A percentile compares a stretch with the other conserved stretches of the same genome.
Evolutionary conservation across 768 basidiomycete genomes (phyloP).

Genomic region (Sarcodon sp.): DNA sequence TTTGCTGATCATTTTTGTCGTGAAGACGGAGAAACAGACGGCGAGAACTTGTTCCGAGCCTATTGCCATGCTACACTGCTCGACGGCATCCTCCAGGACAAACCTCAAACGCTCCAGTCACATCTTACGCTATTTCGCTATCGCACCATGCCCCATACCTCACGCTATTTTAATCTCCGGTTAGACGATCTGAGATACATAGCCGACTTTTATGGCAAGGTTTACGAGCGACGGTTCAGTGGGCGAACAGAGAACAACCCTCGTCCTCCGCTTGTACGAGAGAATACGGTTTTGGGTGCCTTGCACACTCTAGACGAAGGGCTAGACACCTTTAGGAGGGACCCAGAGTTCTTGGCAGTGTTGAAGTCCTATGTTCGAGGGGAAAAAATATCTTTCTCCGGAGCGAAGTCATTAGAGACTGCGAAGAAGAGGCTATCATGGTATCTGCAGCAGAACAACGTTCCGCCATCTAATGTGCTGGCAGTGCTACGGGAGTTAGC

Average conservation of each 20-base stretch:
- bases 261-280: conserved; percentile 57
- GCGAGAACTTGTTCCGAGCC: conserved; percentile 49
- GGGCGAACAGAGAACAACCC: conserved; percentile 54
- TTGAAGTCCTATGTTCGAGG: conserved; percentile 47
- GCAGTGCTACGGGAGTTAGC: conserved; percentile 49
- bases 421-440: conserved; percentile 40
- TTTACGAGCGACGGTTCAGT: conserved; percentile 66
- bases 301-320: conserved; percentile 48
- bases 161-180: conserved; percentile 51
- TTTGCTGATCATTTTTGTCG: conserved; percentile 74
- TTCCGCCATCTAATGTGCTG: conserved; percentile 60
- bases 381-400: conserved; percentile 18
- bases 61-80: conserved; percentile 70
- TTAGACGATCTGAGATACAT: conserved; percentile 67
- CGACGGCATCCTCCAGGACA: conserved; percentile 88
- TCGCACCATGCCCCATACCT: conserved; percentile 43
- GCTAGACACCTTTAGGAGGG: conserved; percentile 31
- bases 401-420: conserved; percentile 2
- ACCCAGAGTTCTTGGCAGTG: conserved; percentile 26
- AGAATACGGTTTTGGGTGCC: conserved; percentile 56
- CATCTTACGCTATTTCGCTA: conserved; percentile 63
- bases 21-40: conserved; percentile 40
- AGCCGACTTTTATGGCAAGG: conserved; percentile 62
- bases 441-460: conserved; percentile 59
- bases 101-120: conserved; percentile 63